These are phyloP conservation scores for Wickerhamiella domercqiae DNA, from an alignment of 805 yeast species.

Conservation along the genomic window DNA sequence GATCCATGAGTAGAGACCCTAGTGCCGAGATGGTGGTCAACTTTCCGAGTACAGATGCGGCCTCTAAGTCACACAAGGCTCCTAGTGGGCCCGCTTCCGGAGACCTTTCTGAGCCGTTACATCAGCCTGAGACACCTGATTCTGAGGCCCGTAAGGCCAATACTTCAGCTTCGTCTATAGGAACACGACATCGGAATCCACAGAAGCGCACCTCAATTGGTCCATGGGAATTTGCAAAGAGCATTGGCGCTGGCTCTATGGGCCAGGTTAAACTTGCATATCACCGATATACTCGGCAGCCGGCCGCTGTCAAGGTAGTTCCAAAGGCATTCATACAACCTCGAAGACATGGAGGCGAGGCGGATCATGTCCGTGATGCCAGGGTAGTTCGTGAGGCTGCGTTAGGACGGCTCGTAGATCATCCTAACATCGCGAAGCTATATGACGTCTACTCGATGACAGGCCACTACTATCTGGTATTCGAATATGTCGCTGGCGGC, in stretches of 20 bases:
- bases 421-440: constrained; percentile 80
- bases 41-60: no score
- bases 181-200: no score
- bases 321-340: constrained; percentile 68
- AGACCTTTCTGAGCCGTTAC: no score
- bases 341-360: constrained; percentile 21
- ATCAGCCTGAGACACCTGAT: neutral
- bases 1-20: no score
- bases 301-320: constrained; percentile 79
- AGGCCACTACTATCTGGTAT: constrained; percentile 89
- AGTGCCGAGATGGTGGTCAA: no score
- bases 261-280: constrained; percentile 93
- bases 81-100: neutral
- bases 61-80: no score
- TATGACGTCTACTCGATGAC: constrained; percentile 95
- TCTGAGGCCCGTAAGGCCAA: neutral
- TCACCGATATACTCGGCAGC: constrained; percentile 57
- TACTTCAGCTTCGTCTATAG: neutral
- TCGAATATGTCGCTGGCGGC: constrained; percentile 94
- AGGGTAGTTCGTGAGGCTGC: constrained; percentile 94
- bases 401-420: constrained; percentile 73
- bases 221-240: constrained; percentile 90
- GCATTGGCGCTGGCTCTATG: constrained; percentile 98
- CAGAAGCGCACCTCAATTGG: constrained; percentile 80
- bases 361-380: constrained; percentile 74